Conservation (phyloP, 2,329 filamentous ascomycete genomes). For the Thermothelomyces thermophilus region DNA sequence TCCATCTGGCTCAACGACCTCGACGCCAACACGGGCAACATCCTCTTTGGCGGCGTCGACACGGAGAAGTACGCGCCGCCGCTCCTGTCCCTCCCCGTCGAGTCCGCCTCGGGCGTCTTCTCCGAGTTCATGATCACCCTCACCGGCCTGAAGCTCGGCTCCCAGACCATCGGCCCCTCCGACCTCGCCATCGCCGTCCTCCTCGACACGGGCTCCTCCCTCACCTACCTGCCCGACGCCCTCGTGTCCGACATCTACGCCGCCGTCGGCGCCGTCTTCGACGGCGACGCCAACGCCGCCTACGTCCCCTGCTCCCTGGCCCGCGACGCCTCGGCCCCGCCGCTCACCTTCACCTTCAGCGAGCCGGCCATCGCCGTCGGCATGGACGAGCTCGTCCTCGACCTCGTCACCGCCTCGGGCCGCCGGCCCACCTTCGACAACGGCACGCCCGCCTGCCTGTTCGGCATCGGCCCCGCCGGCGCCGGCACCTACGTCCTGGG, state of each 20-base stretch:
- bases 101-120: slow-evolving; percentile 45
- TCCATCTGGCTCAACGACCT: slow-evolving; percentile 72
- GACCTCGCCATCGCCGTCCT: slow-evolving; percentile 54
- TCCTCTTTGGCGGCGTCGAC: slow-evolving; percentile 72
- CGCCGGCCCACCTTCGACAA: slow-evolving; percentile 45
- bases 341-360: slow-evolving; percentile 50
- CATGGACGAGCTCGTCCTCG: slow-evolving; percentile 54
- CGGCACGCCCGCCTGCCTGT: slow-evolving; percentile 54
- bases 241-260: slow-evolving; percentile 50
- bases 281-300: slow-evolving; percentile 45
- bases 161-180: slow-evolving; percentile 34
- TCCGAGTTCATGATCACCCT: slow-evolving; percentile 64
- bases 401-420: slow-evolving; percentile 42
- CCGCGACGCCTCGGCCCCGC: slow-evolving; percentile 30
- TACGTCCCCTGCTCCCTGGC: slow-evolving; percentile 55
- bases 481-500: slow-evolving; percentile 56
- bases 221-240: slow-evolving; percentile 58
- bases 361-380: slow-evolving; percentile 47
- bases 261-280: slow-evolving; percentile 53
- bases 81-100: slow-evolving; percentile 61
- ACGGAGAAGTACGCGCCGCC: slow-evolving; percentile 55
- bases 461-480: slow-evolving; percentile 58
- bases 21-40: slow-evolving; percentile 55
- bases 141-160: slow-evolving; percentile 48
- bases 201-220: slow-evolving; percentile 63